These are phyloP conservation scores for Cytospora piceae DNA, from an alignment of 2,329 filamentous ascomycete species.

Conservation along the genomic window DNA sequence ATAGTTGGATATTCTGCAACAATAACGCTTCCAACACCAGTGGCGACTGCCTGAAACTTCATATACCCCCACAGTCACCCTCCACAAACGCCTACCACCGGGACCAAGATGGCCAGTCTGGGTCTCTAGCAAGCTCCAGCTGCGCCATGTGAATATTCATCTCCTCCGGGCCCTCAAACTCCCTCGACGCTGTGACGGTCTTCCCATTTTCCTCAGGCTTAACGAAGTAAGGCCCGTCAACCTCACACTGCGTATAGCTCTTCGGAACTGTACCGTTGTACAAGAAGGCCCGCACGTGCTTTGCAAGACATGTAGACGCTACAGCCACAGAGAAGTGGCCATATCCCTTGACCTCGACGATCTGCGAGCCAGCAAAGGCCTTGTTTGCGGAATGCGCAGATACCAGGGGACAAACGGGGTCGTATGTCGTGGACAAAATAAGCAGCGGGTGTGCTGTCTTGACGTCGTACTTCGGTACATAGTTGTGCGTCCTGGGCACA, in stretches of 20 bases:
- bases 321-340: conserved; percentile 47
- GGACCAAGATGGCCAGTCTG: conserved; percentile 24
- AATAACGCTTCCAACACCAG: too few relatives aligned
- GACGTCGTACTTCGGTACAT: conserved; percentile 36
- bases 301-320: conserved; percentile 43
- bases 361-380: conserved; percentile 42
- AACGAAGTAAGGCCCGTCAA: conserved; percentile 45
- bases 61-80: neutral
- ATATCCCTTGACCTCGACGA: conserved; percentile 48
- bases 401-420: conserved; percentile 58
- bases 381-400: conserved; percentile 43
- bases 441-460: conserved; percentile 56
- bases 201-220: conserved; percentile 34
- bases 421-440: conserved; percentile 57
- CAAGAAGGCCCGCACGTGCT: conserved; percentile 43
- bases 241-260: conserved; percentile 42
- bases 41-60: too few relatives aligned
- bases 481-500: conserved; percentile 38
- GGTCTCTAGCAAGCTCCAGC: conserved; percentile 27
- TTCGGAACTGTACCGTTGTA: conserved; percentile 44
- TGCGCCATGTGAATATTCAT: conserved; percentile 27
- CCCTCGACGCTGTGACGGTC: conserved; percentile 6
- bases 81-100: neutral
- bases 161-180: conserved; percentile 25
- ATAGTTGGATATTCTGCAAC: too few relatives aligned